These are phyloP conservation scores for Yamadazyma sp. DNA, from an alignment of 805 yeast species.

Conservation along the genomic window DNA sequence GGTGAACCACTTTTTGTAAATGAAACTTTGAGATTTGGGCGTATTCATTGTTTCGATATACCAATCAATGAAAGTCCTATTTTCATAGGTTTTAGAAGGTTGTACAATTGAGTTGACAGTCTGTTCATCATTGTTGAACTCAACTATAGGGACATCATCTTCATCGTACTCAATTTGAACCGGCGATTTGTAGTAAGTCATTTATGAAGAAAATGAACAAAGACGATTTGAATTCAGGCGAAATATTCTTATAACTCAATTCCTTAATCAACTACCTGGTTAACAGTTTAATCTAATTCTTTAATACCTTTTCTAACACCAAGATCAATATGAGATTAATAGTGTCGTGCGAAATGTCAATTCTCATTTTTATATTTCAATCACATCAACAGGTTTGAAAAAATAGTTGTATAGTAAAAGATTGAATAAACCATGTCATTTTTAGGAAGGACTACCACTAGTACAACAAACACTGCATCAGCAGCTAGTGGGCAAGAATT, in stretches of 20 bases:
- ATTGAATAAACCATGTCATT: slow-evolving; percentile 39
- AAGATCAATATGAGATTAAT: too few species aligned
- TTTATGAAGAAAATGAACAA: too few species aligned
- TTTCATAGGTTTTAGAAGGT: slow-evolving; percentile 23
- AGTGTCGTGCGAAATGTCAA: neutral
- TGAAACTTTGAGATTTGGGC: slow-evolving; percentile 13
- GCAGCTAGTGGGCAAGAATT: slow-evolving; percentile 53
- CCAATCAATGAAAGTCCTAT: slow-evolving; percentile 53
- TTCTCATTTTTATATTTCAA: too few species aligned
- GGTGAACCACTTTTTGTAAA: slow-evolving; percentile 45
- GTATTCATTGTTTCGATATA: slow-evolving; percentile 35
- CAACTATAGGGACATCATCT: slow-evolving; percentile 6
- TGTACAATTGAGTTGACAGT: neutral
- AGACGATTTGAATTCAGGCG: too few species aligned
- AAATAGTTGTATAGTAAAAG: too few species aligned
- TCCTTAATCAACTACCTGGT: too few species aligned
- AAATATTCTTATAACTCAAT: too few species aligned
- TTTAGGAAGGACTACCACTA: slow-evolving; percentile 19
- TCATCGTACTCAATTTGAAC: too few species aligned
- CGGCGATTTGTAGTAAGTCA: too few species aligned
- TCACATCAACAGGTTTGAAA: too few species aligned
- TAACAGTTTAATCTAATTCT: too few species aligned
- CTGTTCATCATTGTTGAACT: slow-evolving; percentile 2
- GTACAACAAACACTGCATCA: slow-evolving; percentile 25
- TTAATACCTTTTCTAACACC: too few species aligned